These are phyloP conservation scores for Cryptococcus amylolentus DNA, from an alignment of 1,284 basidiomycete genomes.

Conservation along the genomic window DNA sequence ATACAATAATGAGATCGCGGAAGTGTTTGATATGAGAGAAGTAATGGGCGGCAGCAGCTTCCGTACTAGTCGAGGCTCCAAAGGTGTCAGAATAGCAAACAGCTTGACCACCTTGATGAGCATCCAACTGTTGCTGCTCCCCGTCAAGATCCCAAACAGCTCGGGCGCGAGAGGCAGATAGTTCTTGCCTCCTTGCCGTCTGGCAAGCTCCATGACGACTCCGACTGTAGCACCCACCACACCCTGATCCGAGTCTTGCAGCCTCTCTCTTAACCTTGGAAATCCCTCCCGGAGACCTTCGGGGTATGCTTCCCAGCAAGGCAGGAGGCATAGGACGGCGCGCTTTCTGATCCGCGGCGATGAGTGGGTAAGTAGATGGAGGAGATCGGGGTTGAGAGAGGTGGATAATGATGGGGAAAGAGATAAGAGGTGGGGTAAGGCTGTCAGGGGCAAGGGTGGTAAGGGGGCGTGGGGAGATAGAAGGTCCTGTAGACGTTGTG, in stretches of 20 bases:
- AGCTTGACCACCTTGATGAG: slow-evolving; percentile 98
- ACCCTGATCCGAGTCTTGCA: slow-evolving; percentile 82
- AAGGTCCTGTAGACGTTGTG: slow-evolving; percentile 63
- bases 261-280: slow-evolving; percentile 70
- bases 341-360: slow-evolving; percentile 82
- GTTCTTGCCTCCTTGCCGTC: slow-evolving; percentile 65
- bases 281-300: slow-evolving; percentile 67
- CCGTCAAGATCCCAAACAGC: slow-evolving; percentile 90
- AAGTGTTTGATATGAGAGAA: slow-evolving; percentile 90
- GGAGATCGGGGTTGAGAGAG: slow-evolving; percentile 81
- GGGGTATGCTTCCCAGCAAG: slow-evolving; percentile 71
- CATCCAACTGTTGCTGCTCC: slow-evolving; percentile 98
- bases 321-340: slow-evolving; percentile 77
- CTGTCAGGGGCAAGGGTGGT: slow-evolving; percentile 76
- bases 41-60: slow-evolving; percentile 92
- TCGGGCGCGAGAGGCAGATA: slow-evolving; percentile 85
- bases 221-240: slow-evolving; percentile 92
- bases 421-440: slow-evolving; percentile 82
- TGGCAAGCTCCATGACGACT: slow-evolving; percentile 88
- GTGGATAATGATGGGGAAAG: slow-evolving; percentile 83
- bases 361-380: slow-evolving; percentile 87
- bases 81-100: slow-evolving; percentile 83
- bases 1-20: slow-evolving; percentile 91
- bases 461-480: slow-evolving; percentile 67
- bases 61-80: slow-evolving; percentile 88